A percentile compares a stretch with the other conserved stretches of the same genome.
Evolutionary conservation across 495 filamentous ascomycete species (phyloP).

Genomic region (Lophiotrema nucula): DNA sequence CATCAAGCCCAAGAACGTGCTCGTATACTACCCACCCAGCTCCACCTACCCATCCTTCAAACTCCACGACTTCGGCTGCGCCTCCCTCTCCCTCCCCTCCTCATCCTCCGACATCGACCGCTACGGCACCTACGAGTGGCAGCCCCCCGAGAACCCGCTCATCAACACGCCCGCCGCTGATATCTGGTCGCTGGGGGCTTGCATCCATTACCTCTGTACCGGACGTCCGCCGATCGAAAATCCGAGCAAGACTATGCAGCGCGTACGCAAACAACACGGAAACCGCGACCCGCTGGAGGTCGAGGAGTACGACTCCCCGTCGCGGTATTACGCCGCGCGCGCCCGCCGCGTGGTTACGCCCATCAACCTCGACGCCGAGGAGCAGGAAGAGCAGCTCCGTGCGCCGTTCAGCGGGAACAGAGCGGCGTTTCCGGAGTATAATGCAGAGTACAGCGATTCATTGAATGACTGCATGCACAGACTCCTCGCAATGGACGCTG

Average conservation of each 20-base stretch:
- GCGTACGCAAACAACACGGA: background rate
- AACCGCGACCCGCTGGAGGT: background rate
- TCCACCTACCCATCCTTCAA: slow-evolving; percentile 31
- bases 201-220: slow-evolving; percentile 18
- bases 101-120: background rate
- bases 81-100: background rate
- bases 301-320: background rate
- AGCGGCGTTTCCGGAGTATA: background rate
- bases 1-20: slow-evolving; percentile 32
- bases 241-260: background rate
- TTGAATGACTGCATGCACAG: slow-evolving; percentile 23
- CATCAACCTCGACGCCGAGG: slow-evolving; percentile 11
- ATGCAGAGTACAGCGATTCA: slow-evolving; percentile 13
- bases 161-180: slow-evolving; percentile 28
- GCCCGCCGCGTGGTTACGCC: slow-evolving; percentile 13
- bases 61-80: slow-evolving; percentile 26
- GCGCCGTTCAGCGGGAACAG: background rate
- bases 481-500: background rate
- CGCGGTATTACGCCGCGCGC: slow-evolving; percentile 7
- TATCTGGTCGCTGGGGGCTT: slow-evolving; percentile 23
- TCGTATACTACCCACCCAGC: slow-evolving; percentile 18
- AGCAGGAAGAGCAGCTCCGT: slow-evolving; percentile 2
- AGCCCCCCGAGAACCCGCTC: slow-evolving; percentile 18
- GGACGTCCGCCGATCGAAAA: slow-evolving; percentile 14
- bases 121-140: slow-evolving; percentile 19